Evolutionary conservation across 1,284 basidiomycete genomes (phyloP), one percentile per base, ranked within the genome.

Genomic region (Lignosus rhinocerotis): DNA sequence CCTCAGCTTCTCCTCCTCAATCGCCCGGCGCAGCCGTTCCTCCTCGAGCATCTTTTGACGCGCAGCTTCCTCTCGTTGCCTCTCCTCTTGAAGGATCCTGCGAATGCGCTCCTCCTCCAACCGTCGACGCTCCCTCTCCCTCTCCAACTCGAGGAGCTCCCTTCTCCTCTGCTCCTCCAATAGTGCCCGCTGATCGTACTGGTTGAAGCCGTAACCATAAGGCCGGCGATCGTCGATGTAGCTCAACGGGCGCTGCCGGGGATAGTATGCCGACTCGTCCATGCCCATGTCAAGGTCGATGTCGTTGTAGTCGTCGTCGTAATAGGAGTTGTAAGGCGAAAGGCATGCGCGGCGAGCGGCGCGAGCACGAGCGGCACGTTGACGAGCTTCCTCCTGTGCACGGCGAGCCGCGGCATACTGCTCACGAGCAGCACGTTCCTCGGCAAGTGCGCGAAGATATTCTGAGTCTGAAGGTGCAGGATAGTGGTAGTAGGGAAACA

Each of bases 391-490:
- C 47, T 70, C 69, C 58, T 72, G 68, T 0, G 69, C 67, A 42
- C 69, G 71, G 38, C 64, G 65, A 47, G 71, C 71, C 16, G 69
- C 68, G n/a, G 60, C 67, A 43, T 69, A 70, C 49, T 70, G 70
- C 53, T 69, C 63, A 44, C 67, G 70, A 6, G 71, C 71, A 14
- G 70, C 70, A 31, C 65, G 70, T 51, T 72, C 71, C 44, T 72
- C 69, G 17, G 71, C 70, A 36, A 72, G 66, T 8, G 70, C 70
- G 25, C 66, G 69, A 19, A 67, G 55, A 60, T 72, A 72, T 5
- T 67, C 65, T 30, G 65, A 46, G 56, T 68, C 66, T 59, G 63
- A 60, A 19, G 51, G 44, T 25, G 43, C 11, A 30, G 43, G 43
- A 30, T 55, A 55, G 52, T 38, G 34, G 51, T 60, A 60, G 61